Evolutionary conservation across 768 basidiomycete genomes (phyloP).

Genomic region (Agrocybe praecox): DNA sequence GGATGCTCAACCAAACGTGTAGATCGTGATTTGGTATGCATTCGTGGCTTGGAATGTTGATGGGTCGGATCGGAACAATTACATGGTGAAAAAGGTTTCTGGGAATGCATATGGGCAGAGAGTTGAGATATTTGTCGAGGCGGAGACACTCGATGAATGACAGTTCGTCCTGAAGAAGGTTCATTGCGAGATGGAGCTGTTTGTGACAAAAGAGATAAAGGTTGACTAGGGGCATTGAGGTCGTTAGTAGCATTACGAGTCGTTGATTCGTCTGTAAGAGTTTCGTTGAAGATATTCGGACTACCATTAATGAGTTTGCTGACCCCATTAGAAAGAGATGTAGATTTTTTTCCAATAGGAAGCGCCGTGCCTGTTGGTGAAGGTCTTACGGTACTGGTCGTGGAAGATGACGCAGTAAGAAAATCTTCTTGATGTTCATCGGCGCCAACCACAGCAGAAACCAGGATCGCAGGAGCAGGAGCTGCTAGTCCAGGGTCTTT

Average conservation of each 20-base stretch:
- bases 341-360: constrained; percentile 24
- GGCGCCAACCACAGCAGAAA: constrained; percentile 49
- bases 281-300: constrained; percentile 18
- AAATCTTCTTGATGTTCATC: constrained; percentile 43
- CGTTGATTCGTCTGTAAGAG: constrained; percentile 16
- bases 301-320: constrained; percentile 26
- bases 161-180: constrained; percentile 24
- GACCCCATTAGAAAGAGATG: constrained; percentile 25
- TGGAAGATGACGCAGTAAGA: constrained; percentile 32
- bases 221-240: constrained; percentile 23
- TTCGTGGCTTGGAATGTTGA: constrained; percentile 19
- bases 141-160: constrained; percentile 33
- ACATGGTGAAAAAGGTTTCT: constrained; percentile 29
- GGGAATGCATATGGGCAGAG: constrained; percentile 40
- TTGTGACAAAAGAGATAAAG: constrained; percentile 63
- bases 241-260: constrained; percentile 14
- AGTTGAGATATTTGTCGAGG: constrained; percentile 42
- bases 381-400: constrained; percentile 37
- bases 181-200: constrained; percentile 52
- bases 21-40: constrained; percentile 21
- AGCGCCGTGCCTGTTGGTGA: constrained; percentile 40
- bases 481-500: constrained; percentile 55
- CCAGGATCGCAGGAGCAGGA: constrained; percentile 54
- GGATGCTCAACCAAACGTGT: constrained; percentile 19
- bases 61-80: constrained; percentile 25